Percentiles rank a stretch among this genome's conserved stretches.
phyloP scores from a whole-genome alignment of 768 basidiomycete genomes.

The Ramaria sp. region DNA sequence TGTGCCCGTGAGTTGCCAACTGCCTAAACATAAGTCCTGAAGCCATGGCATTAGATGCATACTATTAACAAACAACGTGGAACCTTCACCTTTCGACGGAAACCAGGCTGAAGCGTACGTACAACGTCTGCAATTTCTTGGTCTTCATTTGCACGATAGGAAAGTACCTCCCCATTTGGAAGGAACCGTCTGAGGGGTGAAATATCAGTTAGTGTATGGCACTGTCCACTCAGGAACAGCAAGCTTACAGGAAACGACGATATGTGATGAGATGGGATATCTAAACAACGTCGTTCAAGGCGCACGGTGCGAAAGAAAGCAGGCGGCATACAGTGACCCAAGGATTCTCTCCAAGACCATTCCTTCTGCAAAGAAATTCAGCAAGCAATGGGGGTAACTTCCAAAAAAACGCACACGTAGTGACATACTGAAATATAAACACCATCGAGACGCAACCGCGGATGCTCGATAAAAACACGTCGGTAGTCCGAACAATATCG shows the following conservation, averaged over 20 bases:
- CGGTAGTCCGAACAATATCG: conserved; percentile 58
- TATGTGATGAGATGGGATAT: conserved; percentile 83
- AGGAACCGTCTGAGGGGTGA: conserved; percentile 62
- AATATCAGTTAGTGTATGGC: background rate
- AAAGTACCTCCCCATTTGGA: conserved; percentile 77
- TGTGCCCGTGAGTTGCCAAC: conserved; percentile 58
- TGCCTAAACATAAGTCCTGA: conserved; percentile 64
- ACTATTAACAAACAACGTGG: background rate
- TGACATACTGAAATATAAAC: conserved; percentile 90
- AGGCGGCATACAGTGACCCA: conserved; percentile 72
- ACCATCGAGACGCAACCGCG: conserved; percentile 76
- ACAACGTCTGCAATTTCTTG: conserved; percentile 59
- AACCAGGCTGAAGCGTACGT: conserved; percentile 59
- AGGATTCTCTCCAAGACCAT: conserved; percentile 69
- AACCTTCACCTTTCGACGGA: conserved; percentile 60
- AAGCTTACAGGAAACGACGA: conserved; percentile 74
- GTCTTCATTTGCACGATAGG: conserved; percentile 77
- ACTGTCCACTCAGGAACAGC: background rate
- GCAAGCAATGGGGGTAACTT: background rate
- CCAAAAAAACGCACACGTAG: conserved; percentile 53
- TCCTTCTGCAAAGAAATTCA: conserved; percentile 35
- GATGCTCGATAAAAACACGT: conserved; percentile 72
- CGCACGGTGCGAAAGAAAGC: background rate
- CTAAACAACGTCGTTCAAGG: conserved; percentile 24
- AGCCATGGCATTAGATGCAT: background rate